Conservation (phyloP, 495 filamentous ascomycete genomes). For the Talaromyces wortmannii region DNA sequence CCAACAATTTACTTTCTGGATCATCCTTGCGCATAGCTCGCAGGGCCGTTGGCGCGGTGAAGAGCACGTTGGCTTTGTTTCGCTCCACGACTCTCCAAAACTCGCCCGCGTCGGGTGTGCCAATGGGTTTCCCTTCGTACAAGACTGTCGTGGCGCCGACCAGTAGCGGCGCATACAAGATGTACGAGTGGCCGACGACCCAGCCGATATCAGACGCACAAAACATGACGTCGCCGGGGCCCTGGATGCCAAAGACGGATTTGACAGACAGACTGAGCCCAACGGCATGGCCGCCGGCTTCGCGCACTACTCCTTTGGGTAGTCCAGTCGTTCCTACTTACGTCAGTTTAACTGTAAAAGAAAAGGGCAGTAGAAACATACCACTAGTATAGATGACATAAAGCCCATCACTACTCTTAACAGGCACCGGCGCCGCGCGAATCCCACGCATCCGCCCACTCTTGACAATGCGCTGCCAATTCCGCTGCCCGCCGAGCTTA, state of each 20-base stretch:
- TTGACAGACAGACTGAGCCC: slow-evolving; percentile 72
- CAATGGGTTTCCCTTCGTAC: slow-evolving; percentile 88
- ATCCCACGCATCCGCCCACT: slow-evolving; percentile 58
- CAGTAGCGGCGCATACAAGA: slow-evolving; percentile 78
- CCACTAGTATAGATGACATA: slow-evolving; percentile 89
- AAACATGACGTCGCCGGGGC: slow-evolving; percentile 79
- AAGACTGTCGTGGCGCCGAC: slow-evolving; percentile 80
- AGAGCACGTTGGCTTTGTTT: slow-evolving; percentile 76
- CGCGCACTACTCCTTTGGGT: slow-evolving; percentile 81
- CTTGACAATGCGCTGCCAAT: slow-evolving; percentile 71
- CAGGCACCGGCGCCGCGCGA: slow-evolving; percentile 64
- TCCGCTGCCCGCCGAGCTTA: slow-evolving; percentile 58
- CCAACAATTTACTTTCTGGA: slow-evolving; percentile 60
- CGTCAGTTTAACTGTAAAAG: neutral
- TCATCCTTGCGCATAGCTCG: slow-evolving; percentile 84
- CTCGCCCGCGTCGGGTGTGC: slow-evolving; percentile 77
- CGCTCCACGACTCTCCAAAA: slow-evolving; percentile 86
- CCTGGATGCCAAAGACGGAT: slow-evolving; percentile 72
- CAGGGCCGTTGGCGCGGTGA: slow-evolving; percentile 81
- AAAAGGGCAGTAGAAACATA: slow-evolving; percentile 14
- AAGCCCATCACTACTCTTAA: slow-evolving; percentile 66
- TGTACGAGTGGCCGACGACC: slow-evolving; percentile 82
- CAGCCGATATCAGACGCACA: slow-evolving; percentile 79
- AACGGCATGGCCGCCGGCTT: slow-evolving; percentile 83
- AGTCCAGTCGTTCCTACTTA: slow-evolving; percentile 68